Evolutionary conservation across 2,329 filamentous ascomycete genomes (phyloP), one percentile per base, ranked within the genome.

Genomic region (Macrophomina tecta): DNA sequence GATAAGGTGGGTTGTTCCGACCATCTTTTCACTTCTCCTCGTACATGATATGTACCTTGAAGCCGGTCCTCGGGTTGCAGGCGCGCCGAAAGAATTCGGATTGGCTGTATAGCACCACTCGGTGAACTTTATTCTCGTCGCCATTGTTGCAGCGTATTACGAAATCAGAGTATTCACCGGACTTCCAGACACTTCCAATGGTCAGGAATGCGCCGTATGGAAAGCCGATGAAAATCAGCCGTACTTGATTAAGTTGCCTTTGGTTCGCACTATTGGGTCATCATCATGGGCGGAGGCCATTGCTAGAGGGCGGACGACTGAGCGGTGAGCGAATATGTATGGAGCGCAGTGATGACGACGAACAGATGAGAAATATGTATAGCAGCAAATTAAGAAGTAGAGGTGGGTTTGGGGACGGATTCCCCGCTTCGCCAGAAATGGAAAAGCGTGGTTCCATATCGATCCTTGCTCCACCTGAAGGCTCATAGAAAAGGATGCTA

Each of bases 101-200:
- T 28, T 66, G 64, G 42, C 42, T 49, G 45, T 42, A 51, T 4
- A 66, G 64, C 32, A 61, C 36, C 12, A 66, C 28, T n/a, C 46
- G 42, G 53, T 66, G 64, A 36, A 52, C 64, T 36, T 52, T 60
- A 46, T 60, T 45, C 46, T 61, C 53, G 32, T 60, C 55, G 32
- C 64, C 64, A 56, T 66, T 60, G 38, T 61, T 66, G 53, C 53
- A 52, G 46, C 55, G 53, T 16, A 66, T 42, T 23, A 60, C 34
- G 11, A 66, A 32, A 38, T 66, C 64, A 5, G 64, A 66, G 45
- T 61, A 60, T 45, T 66, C 64, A 32, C 64, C 48, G 9, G 53
- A 40, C 36, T 66, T 61, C 52, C 48, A 66, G 46, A 66, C 46
- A 32, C 30, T 56, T 61, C 9, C 12, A 23, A 28, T 23, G 18